Conservation (phyloP, 1,284 basidiomycete genomes). For the Tylopilus sp. region DNA sequence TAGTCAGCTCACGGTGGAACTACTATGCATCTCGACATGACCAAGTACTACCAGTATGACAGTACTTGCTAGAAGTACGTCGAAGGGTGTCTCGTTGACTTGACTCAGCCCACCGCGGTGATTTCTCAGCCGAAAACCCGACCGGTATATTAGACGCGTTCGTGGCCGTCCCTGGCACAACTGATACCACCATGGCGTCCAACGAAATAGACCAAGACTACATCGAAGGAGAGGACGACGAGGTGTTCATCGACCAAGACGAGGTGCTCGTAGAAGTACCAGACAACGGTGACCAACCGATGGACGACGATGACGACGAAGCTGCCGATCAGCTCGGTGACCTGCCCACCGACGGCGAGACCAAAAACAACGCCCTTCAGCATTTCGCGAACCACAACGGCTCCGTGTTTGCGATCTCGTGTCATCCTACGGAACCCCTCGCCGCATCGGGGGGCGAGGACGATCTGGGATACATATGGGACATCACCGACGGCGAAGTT, state of each 20-base stretch:
- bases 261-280: constrained; percentile 64
- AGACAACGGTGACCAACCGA: constrained; percentile 69
- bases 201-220: constrained; percentile 23
- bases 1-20: constrained; percentile 27
- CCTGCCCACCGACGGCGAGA: constrained; percentile 35
- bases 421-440: constrained; percentile 84
- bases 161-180: background rate
- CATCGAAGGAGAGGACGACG: constrained; percentile 44
- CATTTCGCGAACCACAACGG: constrained; percentile 60
- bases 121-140: constrained; percentile 27
- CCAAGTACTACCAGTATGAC: too few relatives aligned
- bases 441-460: constrained; percentile 95
- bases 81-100: too few relatives aligned
- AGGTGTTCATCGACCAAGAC: constrained; percentile 58
- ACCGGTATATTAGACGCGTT: constrained; percentile 11
- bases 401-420: constrained; percentile 84
- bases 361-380: constrained; percentile 65
- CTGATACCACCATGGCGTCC: constrained; percentile 16
- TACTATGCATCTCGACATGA: too few relatives aligned
- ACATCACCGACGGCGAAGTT: constrained; percentile 78
- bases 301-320: constrained; percentile 77
- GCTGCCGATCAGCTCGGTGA: constrained; percentile 44
- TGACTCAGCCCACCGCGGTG: too few relatives aligned
- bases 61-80: too few relatives aligned
- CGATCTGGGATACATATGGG: constrained; percentile 93